phyloP scores from a whole-genome alignment of 352 stramenopile genomes.

The Achlya hypogyna region DNA sequence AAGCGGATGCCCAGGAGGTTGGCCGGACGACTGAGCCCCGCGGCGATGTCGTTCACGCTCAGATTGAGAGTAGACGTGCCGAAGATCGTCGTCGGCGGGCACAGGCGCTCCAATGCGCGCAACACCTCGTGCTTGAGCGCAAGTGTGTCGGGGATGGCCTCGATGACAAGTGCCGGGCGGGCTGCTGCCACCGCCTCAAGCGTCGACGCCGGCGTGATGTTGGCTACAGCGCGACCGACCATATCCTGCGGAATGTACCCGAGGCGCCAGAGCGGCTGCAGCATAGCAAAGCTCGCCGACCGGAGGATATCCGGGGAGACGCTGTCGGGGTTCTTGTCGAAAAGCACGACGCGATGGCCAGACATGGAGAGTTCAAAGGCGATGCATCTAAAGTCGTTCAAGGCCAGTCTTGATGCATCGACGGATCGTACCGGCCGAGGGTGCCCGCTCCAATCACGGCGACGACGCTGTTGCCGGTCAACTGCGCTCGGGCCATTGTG shows the following conservation, averaged over 20 bases:
- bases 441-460: constrained; percentile 56
- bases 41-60: constrained; percentile 33
- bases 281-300: constrained; percentile 26
- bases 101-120: constrained; percentile 42
- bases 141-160: constrained; percentile 60
- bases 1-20: constrained; percentile 61
- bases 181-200: constrained; percentile 39
- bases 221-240: constrained; percentile 43
- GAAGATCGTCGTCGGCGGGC: constrained; percentile 42
- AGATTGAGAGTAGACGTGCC: constrained; percentile 56
- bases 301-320: constrained; percentile 24
- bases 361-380: constrained; percentile 57
- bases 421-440: constrained; percentile 37
- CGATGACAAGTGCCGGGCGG: constrained; percentile 35
- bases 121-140: constrained; percentile 52
- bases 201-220: constrained; percentile 39
- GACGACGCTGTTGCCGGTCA: constrained; percentile 22
- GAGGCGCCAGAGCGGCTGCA: constrained; percentile 60
- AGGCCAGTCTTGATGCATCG: neutral
- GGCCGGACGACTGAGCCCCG: constrained; percentile 32
- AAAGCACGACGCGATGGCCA: constrained; percentile 47
- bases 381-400: constrained; percentile 32
- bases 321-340: constrained; percentile 40
- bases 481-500: neutral
- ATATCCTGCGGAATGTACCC: constrained; percentile 73